Conservation (phyloP, 2,329 filamentous ascomycete genomes). For the Ophiosphaerella herpotricha region DNA sequence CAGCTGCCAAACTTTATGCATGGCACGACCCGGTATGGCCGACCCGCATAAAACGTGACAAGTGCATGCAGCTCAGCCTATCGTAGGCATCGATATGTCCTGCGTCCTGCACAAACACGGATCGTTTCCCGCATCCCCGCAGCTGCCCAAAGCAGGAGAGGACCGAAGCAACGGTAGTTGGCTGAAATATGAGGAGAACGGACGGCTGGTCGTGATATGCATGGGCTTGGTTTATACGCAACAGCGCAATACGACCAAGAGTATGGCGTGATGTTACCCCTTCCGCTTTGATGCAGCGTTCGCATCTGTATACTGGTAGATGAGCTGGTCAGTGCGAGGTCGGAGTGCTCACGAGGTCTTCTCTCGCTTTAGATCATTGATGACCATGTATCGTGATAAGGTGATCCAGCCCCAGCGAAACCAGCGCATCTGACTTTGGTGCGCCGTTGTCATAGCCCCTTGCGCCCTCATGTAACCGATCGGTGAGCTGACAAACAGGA, state of each 20-base stretch:
- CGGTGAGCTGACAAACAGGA: conserved; percentile 75
- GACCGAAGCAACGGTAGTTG: neutral
- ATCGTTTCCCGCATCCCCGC: conserved; percentile 11
- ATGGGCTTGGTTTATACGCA: neutral
- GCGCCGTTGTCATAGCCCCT: conserved; percentile 84
- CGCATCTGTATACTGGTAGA: too few species aligned
- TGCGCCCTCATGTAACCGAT: conserved; percentile 69
- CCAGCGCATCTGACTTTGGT: conserved; percentile 98
- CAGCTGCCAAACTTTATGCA: conserved; percentile 6
- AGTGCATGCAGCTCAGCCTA: conserved; percentile 9
- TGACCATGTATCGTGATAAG: conserved; percentile 89
- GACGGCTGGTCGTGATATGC: neutral
- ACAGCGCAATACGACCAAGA: neutral
- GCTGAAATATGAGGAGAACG: neutral
- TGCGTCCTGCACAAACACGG: conserved; percentile 2
- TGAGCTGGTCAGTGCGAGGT: too few species aligned
- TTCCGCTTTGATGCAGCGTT: neutral
- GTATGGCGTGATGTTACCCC: neutral
- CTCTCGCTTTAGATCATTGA: conserved; percentile 80
- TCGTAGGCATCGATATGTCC: conserved; percentile 4
- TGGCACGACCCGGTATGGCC: neutral
- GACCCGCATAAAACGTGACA: conserved; percentile 14
- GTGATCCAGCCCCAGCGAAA: conserved; percentile 96
- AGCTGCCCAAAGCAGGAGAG: conserved; percentile 12
- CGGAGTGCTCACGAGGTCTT: conserved; percentile 37